These are phyloP conservation scores for Waltergamsia citrina DNA, from an alignment of 2,329 filamentous ascomycete species.

Conservation along the genomic window DNA sequence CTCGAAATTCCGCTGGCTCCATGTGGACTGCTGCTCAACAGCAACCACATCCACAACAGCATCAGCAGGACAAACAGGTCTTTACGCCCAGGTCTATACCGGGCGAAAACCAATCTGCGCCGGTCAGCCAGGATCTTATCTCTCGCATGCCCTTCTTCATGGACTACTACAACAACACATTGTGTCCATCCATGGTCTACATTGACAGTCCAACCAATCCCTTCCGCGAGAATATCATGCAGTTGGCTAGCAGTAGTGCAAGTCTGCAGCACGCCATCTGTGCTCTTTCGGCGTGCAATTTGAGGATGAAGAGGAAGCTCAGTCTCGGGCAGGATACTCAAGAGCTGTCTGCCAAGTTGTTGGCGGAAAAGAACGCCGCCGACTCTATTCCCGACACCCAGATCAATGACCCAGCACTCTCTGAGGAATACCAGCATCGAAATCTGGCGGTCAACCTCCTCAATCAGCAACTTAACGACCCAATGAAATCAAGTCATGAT, in stretches of 20 bases:
- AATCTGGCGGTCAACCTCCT: slow-evolving; percentile 71
- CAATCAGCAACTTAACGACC: slow-evolving; percentile 75
- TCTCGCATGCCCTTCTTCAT: slow-evolving; percentile 81
- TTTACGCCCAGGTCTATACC: slow-evolving; percentile 30
- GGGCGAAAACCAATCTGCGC: slow-evolving; percentile 33
- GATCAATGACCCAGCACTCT: slow-evolving; percentile 53
- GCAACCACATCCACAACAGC: slow-evolving; percentile 32
- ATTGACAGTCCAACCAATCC: slow-evolving; percentile 83
- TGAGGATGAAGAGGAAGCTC: slow-evolving; percentile 72
- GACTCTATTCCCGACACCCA: slow-evolving; percentile 36
- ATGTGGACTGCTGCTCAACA: slow-evolving; percentile 34
- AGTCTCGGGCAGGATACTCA: slow-evolving; percentile 48
- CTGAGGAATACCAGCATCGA: slow-evolving; percentile 78
- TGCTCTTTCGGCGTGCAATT: slow-evolving; percentile 78
- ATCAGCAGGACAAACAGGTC: background rate
- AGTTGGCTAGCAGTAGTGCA: slow-evolving; percentile 66
- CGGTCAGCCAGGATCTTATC: slow-evolving; percentile 54
- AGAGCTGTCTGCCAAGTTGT: slow-evolving; percentile 36
- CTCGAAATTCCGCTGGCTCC: slow-evolving; percentile 31
- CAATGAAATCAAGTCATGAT: slow-evolving; percentile 67
- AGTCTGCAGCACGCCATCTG: slow-evolving; percentile 90
- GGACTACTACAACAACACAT: slow-evolving; percentile 87
- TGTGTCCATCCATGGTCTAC: slow-evolving; percentile 85
- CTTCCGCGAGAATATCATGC: slow-evolving; percentile 73
- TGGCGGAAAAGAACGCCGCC: slow-evolving; percentile 33